A percentile compares a stretch with the other conserved stretches of the same genome.
These are phyloP conservation scores for Chlamydomonas incerta DNA, from an alignment of 139 green algal species.

Conservation along the genomic window DNA sequence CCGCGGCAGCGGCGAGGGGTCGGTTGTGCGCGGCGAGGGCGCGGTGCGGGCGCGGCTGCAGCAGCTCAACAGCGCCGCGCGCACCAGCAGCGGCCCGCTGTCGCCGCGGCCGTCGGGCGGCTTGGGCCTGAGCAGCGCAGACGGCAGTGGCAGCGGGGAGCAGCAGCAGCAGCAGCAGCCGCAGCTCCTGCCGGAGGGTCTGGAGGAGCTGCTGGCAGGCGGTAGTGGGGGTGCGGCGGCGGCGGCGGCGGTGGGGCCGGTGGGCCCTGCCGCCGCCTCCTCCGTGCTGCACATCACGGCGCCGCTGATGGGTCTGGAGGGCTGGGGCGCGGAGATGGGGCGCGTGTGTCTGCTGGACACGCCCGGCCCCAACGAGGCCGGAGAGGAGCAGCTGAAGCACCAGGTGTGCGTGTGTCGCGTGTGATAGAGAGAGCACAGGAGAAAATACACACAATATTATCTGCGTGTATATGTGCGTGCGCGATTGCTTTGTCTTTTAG, in stretches of 20 bases:
- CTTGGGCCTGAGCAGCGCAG: background rate
- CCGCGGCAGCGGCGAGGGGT: too few species aligned
- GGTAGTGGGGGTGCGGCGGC: too few species aligned
- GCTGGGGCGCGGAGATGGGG: background rate
- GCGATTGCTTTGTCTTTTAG: too few species aligned
- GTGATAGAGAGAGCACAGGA: too few species aligned
- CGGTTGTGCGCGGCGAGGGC: slow-evolving; percentile 12
- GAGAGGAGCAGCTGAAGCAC: slow-evolving; percentile 73
- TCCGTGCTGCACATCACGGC: slow-evolving; percentile 54
- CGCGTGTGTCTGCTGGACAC: slow-evolving; percentile 75
- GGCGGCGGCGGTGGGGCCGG: background rate
- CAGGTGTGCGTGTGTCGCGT: slow-evolving; percentile 43
- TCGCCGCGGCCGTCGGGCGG: background rate
- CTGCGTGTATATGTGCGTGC: too few species aligned
- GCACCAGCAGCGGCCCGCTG: slow-evolving; percentile 36
- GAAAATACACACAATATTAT: too few species aligned
- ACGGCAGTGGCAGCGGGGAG: background rate
- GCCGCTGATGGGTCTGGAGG: slow-evolving; percentile 58
- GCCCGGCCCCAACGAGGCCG: slow-evolving; percentile 81
- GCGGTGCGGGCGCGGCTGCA: slow-evolving; percentile 59
- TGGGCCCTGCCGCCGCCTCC: background rate
- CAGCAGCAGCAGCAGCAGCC: background rate
- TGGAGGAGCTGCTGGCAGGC: too few species aligned
- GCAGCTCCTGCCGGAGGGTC: too few species aligned
- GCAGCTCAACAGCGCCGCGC: slow-evolving; percentile 69